Base-by-base conservation (phyloP, 176 grass and related monocot genomes). In the Raddia distichophylla region DNA sequence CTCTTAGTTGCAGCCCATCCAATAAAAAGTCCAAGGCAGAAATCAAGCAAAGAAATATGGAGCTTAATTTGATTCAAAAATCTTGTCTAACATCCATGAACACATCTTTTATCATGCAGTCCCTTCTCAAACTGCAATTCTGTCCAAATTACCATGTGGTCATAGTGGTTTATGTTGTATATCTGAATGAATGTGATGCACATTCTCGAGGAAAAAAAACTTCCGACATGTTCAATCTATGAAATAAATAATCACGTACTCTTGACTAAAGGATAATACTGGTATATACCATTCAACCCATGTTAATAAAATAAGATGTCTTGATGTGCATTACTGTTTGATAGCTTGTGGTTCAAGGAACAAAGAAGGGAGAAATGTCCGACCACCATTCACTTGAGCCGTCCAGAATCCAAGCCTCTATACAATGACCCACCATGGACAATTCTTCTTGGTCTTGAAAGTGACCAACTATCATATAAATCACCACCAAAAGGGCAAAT, bases 361-460 rank as follows among this genome's bases (percentile, higher is more conserved):
- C 78, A 16, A 84, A 51, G 7, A 20, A 37, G 42, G 16, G 68
- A 65, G 67, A 72, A 79, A 55, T 64, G 67, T 70, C 74, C 64
- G 70, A 85, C 70, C 1, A 16, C 0, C 34, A 85, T 78, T 85
- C 33, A 85, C 56, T 18, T 17, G 19, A 20, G 45, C 54, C 19
- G 1, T 3, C 27, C 32, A 72, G 9, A 72, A 72, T 68, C 40
- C 14, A 51, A 51, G 49, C 49, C 13, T 13, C 10, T 12, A 15
- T 52, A 52, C 50, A 14, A 52, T 52, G 50, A 52, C 10, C 10
- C 50, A 51, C 13, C 50, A 11, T 71, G 43, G 32, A 69, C 8
- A 71, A 64, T 72, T 85, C 65, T 63, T 79, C 33, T 60, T 53
- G 57, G 62, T 17, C 57, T 64, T 71, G 75, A 85, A 79, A 85